Evolutionary conservation across 2,329 filamentous ascomycete species (phyloP), one percentile per base, ranked within the genome.

Genomic region (Ascochyta fabae): DNA sequence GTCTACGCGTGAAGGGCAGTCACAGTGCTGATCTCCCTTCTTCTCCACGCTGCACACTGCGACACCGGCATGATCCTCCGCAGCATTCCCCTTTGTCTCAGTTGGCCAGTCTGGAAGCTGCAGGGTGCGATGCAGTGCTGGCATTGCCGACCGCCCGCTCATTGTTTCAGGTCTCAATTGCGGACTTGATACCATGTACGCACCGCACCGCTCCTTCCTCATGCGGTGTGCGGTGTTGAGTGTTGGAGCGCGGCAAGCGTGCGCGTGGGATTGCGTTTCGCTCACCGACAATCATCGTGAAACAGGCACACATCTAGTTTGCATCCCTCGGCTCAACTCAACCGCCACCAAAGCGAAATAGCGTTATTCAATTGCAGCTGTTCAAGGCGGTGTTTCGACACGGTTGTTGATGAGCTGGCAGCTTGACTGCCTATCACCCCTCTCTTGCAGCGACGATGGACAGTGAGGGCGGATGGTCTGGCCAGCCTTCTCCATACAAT

Each of bases 11-110:
- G 53, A 26, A 38, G 43, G 56, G 52, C 35, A 58, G 50, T 57
- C 44, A 43, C 58, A 51, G 36, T 53, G 65, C 56, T 53, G 61
- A 66, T 65, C 60, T 53, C 51, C 51, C 49, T 39, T 34, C 31
- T 56, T 53, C 52, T 59, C 53, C 48, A 54, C 43, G 53, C 48
- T 48, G 48, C 42, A 42, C 45, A 36, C n/a, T n/a, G 34, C 42
- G 53, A 50, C 39, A 47, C 42, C 19, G 33, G 53, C 53, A 47
- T 42, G 42, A 42, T 47, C 47, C 19, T 43, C 46, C 23, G 15
- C 40, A 23, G 29, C 36, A 31, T 33, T 41, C 42, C 23, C 36
- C 23, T 42, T 42, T 43, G 42, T 51, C 38, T 46, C 53, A 43
- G 24, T 39, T 33, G 31, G 23, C 24, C 42, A 23, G 31, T 47